Conservation (phyloP, 805 yeast species). For the Myxozyma lipomycoides region DNA sequence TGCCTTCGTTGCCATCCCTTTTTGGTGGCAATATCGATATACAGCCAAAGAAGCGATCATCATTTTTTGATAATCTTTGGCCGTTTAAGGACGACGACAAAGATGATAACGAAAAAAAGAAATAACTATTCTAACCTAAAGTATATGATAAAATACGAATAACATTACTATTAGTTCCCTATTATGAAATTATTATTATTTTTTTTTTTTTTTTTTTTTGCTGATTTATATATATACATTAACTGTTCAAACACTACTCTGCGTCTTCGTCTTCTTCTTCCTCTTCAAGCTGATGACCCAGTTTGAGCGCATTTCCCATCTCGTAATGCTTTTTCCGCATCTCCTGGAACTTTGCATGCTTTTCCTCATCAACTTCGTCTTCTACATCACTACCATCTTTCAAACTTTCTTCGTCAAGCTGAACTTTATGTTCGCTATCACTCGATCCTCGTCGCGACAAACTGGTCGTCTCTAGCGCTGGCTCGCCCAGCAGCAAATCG, state of each 20-base stretch:
- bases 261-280: constrained; percentile 29
- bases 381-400: constrained; percentile 31
- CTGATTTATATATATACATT: not conserved
- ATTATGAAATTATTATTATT: too few relatives aligned
- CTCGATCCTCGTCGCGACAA: not conserved
- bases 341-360: constrained; percentile 67
- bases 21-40: not conserved
- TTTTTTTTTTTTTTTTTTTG: not conserved
- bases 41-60: not conserved
- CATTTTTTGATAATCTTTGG: not conserved
- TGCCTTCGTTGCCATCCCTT: not conserved
- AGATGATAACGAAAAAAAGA: not conserved
- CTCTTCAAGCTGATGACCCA: constrained; percentile 30
- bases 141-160: too few relatives aligned
- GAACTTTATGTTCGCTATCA: constrained; percentile 5
- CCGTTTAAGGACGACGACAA: constrained; percentile 1
- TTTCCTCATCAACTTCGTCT: constrained; percentile 38
- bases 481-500: constrained; percentile 32
- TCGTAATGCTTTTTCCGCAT: constrained; percentile 79
- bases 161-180: too few relatives aligned
- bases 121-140: too few relatives aligned
- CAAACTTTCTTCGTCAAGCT: constrained; percentile 24
- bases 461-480: constrained; percentile 27
- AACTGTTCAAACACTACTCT: constrained; percentile 3
- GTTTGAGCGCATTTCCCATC: constrained; percentile 35